phyloP scores from a whole-genome alignment of 2,329 filamentous ascomycete genomes.

The Dactylellina sp. region DNA sequence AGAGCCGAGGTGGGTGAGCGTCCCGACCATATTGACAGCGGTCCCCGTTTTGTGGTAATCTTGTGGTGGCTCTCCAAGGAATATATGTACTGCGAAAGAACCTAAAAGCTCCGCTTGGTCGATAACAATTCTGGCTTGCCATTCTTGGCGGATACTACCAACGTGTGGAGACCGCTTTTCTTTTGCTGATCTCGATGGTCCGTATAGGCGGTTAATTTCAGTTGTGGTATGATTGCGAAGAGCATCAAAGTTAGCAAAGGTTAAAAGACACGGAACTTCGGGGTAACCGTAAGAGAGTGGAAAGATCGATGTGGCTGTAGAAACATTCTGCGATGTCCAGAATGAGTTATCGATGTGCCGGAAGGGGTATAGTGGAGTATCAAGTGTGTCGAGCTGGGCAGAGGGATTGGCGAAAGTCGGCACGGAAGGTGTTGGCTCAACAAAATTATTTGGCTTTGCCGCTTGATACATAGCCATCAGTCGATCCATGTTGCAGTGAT shows the following conservation, averaged over 20 bases:
- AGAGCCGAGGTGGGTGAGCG: constrained; percentile 42
- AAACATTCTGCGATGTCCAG: constrained; percentile 58
- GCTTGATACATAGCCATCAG: constrained; percentile 61
- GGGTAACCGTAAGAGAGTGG: constrained; percentile 59
- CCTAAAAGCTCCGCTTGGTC: constrained; percentile 58
- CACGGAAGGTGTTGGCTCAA: constrained; percentile 50
- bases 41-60: constrained; percentile 19
- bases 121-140: constrained; percentile 57
- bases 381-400: constrained; percentile 47
- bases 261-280: constrained; percentile 57
- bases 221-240: constrained; percentile 52
- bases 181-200: constrained; percentile 15
- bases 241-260: constrained; percentile 22
- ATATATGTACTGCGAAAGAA: constrained; percentile 51
- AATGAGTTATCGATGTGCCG: constrained; percentile 53
- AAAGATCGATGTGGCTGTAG: constrained; percentile 54
- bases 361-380: constrained; percentile 60
- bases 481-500: constrained; percentile 60
- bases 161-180: constrained; percentile 14
- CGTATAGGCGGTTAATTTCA: constrained; percentile 58
- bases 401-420: constrained; percentile 57
- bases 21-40: constrained; percentile 34
- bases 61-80: constrained; percentile 40
- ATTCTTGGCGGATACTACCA: constrained; percentile 48
- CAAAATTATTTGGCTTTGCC: constrained; percentile 52